Evolutionary conservation across 108 stramenopile genomes (phyloP), one percentile per base, ranked within the genome.

Genomic region (Ochromonas danica): DNA sequence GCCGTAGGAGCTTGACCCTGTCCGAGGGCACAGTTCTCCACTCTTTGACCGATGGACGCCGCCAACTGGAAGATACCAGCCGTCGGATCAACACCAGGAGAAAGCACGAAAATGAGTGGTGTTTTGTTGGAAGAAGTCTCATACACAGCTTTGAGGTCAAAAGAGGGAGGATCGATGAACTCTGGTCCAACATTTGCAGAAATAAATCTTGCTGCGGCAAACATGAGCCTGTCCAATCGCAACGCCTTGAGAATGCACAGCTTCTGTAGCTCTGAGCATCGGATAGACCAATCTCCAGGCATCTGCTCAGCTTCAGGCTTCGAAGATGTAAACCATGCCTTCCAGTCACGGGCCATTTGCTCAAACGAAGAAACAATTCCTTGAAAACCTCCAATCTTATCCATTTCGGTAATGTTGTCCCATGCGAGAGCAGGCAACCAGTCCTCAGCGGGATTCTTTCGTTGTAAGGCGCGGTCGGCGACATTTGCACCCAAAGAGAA

Each of bases 41-140:
- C 79, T 71, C 62, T 0, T 78, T 67, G 10, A 86, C 87, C 1
- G 71, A 60, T 6, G 45, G 28, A 33, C 51, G 83, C 72, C n/a
- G 39, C 72, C 72, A 39, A 75, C 17, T 42, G 31, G 31, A 42
- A 75, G 17, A 2, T 75, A 38, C 31, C 39, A 41, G 84, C 88
- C 22, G 89, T 90, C 14, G 90, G 90, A 61, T 90, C 90, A 27
- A 89, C 89, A 27, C 90, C 90, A 0, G 90, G 90, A 0, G 85
- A 86, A n/a, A 90, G 84, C 14, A 90, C 85, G 63, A 90, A 90
- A n/a, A n/a, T n/a, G n/a, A n/a, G n/a, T n/a, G n/a, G n/a, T n/a
- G n/a, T n/a, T 39, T 89, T 79, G 0, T 78, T n/a, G 6, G 77
- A 71, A 27, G 82, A 78, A 31, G 80, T 62, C 41, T 61, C 71